Evolutionary conservation across 1,284 basidiomycete species (phyloP).

Genomic region (Cutaneotrichosporon dermatis): DNA sequence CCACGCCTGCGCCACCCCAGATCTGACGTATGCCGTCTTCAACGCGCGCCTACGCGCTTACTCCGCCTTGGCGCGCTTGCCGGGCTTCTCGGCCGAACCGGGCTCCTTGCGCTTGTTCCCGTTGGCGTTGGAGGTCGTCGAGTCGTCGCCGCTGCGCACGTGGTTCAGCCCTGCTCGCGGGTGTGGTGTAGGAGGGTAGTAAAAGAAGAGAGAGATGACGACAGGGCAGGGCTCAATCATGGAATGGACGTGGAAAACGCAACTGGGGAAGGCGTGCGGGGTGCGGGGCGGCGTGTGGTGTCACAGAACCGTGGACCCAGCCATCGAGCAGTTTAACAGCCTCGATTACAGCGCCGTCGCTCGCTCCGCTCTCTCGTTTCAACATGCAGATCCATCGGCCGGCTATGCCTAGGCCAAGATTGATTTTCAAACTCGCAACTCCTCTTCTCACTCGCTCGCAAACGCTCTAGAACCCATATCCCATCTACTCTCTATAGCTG

Average conservation of each 20-base stretch:
- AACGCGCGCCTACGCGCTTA: neutral
- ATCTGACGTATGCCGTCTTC: neutral
- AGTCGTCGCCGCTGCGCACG: constrained; percentile 10
- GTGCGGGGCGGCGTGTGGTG: too few relatives aligned
- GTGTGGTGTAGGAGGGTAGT: neutral
- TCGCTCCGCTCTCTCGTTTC: neutral
- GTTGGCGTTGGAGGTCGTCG: constrained; percentile 1
- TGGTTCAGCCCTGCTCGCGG: constrained; percentile 3
- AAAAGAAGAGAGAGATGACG: neutral
- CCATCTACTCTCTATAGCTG: constrained; percentile 13
- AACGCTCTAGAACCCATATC: neutral
- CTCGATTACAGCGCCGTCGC: too few relatives aligned
- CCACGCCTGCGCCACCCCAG: too few relatives aligned
- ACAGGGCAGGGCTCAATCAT: neutral
- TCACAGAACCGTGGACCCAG: too few relatives aligned
- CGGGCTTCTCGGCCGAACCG: constrained; percentile 21
- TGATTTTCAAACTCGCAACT: neutral
- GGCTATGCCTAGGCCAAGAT: neutral
- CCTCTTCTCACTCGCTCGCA: neutral
- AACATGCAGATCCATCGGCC: constrained; percentile 1
- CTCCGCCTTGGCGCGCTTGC: constrained; percentile 17
- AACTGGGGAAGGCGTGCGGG: too few relatives aligned
- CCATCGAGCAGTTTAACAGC: too few relatives aligned
- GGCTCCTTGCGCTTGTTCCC: constrained; percentile 17
- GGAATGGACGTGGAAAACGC: neutral